These are phyloP conservation scores for Candida railenensis DNA, from an alignment of 805 yeast genomes.

Conservation along the genomic window DNA sequence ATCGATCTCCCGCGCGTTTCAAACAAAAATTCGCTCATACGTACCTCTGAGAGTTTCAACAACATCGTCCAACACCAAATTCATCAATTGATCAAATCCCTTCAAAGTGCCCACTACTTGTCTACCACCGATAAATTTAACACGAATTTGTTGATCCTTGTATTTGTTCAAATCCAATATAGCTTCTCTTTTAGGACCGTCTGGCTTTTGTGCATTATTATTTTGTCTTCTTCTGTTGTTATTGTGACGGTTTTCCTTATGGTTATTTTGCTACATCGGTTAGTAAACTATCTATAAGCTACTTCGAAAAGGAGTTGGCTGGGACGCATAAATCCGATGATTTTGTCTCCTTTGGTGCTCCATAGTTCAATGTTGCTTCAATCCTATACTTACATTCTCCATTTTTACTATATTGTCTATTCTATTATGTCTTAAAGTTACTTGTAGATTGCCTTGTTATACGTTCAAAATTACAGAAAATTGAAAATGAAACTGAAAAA, in stretches of 20 bases:
- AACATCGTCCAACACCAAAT: slow-evolving; percentile 70
- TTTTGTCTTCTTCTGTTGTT: slow-evolving; percentile 14
- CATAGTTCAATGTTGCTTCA: background rate
- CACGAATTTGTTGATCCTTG: slow-evolving; percentile 69
- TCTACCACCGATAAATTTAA: slow-evolving; percentile 84
- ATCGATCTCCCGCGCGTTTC: background rate
- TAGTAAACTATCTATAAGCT: slow-evolving; percentile 5
- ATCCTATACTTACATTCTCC: slow-evolving; percentile 1
- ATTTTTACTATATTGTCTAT: background rate
- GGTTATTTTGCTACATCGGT: slow-evolving; percentile 10
- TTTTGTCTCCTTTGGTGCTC: background rate
- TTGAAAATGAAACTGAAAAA: background rate
- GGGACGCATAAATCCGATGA: background rate
- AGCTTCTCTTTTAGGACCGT: slow-evolving; percentile 88
- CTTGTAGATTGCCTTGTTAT: background rate
- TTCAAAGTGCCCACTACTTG: slow-evolving; percentile 76
- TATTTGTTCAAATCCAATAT: slow-evolving; percentile 78
- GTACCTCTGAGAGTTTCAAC: slow-evolving; percentile 61
- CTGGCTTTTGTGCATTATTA: slow-evolving; percentile 30
- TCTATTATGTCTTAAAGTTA: background rate
- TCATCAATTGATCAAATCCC: slow-evolving; percentile 82
- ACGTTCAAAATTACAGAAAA: background rate
- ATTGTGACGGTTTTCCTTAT: slow-evolving; percentile 17
- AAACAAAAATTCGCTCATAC: slow-evolving; percentile 16
- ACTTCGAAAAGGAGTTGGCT: background rate